These are phyloP conservation scores for Vaccinium darrowii DNA, from an alignment of 148 eudicot genomes.

Conservation along the genomic window DNA sequence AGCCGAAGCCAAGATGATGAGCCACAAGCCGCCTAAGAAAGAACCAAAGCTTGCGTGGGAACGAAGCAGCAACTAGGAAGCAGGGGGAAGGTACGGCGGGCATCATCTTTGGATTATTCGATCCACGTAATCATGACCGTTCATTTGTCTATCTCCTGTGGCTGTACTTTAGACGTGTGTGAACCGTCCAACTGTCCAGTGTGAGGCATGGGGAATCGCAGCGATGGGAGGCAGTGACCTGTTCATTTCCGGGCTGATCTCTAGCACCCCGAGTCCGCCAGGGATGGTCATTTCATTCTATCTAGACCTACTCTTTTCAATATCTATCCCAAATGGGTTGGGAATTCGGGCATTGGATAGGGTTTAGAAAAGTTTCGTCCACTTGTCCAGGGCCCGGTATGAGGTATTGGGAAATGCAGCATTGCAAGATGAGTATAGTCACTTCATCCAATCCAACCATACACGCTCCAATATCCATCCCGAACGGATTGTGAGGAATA, in stretches of 20 bases:
- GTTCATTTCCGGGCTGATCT: no score
- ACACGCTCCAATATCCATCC: no score
- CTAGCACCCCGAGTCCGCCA: background rate
- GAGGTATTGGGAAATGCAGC: no score
- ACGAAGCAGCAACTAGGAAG: conserved; percentile 12
- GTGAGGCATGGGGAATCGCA: background rate
- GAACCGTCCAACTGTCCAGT: background rate
- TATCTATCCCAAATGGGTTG: no score
- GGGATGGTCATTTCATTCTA: no score
- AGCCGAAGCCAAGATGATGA: background rate
- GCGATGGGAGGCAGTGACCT: background rate
- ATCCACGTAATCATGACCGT: background rate
- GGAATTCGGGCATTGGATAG: no score
- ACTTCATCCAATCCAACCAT: no score
- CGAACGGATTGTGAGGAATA: no score
- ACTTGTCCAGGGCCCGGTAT: no score
- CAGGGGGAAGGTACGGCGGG: background rate
- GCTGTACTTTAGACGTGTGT: background rate
- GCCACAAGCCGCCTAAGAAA: background rate
- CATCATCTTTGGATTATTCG: background rate
- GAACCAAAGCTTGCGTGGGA: conserved; percentile 9
- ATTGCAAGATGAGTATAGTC: no score
- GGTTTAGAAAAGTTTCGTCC: no score
- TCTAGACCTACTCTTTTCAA: no score
- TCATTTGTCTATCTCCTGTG: background rate